Conservation (phyloP, 805 yeast species). For the Lipomyces yamadae region DNA sequence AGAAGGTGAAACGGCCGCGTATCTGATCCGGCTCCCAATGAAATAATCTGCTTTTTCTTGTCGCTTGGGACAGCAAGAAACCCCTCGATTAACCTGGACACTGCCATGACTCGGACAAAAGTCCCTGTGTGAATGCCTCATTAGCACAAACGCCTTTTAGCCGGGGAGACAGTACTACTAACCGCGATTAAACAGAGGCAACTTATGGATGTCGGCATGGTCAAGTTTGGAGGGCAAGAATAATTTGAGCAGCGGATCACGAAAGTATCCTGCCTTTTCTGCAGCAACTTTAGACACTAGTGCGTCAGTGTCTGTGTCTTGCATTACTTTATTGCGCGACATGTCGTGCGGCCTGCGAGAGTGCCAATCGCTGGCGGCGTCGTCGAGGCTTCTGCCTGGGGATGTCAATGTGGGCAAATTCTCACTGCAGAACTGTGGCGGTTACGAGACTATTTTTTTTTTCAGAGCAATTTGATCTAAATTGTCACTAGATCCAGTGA, state of each 20-base stretch:
- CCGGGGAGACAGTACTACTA: slow-evolving; percentile 51
- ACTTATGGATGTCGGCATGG: slow-evolving; percentile 46
- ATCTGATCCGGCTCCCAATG: slow-evolving; percentile 84
- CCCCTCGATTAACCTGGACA: slow-evolving; percentile 21
- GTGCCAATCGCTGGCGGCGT: background rate
- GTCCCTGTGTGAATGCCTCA: slow-evolving; percentile 16
- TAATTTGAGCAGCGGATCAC: slow-evolving; percentile 48
- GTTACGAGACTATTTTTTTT: background rate
- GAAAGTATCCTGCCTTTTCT: slow-evolving; percentile 51
- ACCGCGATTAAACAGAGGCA: slow-evolving; percentile 67
- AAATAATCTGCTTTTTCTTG: slow-evolving; percentile 54
- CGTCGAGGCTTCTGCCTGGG: background rate
- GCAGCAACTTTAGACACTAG: slow-evolving; percentile 58
- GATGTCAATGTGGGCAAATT: background rate
- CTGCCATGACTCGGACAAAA: slow-evolving; percentile 19
- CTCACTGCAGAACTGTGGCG: background rate
- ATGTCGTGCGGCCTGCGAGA: slow-evolving; percentile 12
- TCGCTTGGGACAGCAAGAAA: slow-evolving; percentile 9
- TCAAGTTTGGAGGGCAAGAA: slow-evolving; percentile 35
- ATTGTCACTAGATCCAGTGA: background rate
- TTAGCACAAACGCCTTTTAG: slow-evolving; percentile 45
- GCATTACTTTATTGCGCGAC: slow-evolving; percentile 51
- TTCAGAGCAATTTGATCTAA: background rate
- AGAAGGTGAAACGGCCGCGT: slow-evolving; percentile 65
- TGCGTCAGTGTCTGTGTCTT: slow-evolving; percentile 67